Percentiles rank a stretch among this genome's conserved stretches.
phyloP scores from a whole-genome alignment of 345 rosid species.

The Eucalyptus tenuipes region DNA sequence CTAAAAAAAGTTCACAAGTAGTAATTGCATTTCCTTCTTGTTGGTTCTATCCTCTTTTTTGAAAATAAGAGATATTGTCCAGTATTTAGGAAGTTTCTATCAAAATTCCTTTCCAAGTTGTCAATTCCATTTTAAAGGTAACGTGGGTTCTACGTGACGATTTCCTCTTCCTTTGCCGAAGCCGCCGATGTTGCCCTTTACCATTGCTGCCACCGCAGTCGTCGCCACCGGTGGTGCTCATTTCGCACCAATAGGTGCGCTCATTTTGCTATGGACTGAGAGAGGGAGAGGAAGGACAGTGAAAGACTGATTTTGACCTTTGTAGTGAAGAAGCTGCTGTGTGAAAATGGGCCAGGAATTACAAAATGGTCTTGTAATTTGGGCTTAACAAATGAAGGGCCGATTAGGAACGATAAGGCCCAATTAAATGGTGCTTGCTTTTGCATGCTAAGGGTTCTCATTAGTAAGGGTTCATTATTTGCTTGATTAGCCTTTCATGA shows the following conservation, averaged over 20 bases:
- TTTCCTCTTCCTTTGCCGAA: conserved; percentile 41
- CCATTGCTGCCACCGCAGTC: conserved; percentile 33
- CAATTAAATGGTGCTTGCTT: neutral
- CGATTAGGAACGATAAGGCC: neutral
- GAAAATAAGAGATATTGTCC: no score
- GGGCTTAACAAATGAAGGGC: neutral
- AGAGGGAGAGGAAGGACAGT: neutral
- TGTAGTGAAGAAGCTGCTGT: neutral
- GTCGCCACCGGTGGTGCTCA: neutral
- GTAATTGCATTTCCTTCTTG: no score
- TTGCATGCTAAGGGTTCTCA: neutral
- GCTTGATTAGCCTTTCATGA: no score
- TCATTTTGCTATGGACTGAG: neutral
- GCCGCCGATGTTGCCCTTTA: conserved; percentile 36
- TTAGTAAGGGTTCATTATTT: no score
- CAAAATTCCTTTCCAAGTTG: no score
- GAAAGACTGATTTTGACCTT: neutral
- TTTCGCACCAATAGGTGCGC: no score
- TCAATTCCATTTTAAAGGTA: no score
- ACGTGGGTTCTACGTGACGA: conserved; percentile 40
- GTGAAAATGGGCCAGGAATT: neutral
- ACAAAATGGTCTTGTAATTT: neutral
- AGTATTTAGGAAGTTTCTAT: no score
- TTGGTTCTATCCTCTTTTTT: no score
- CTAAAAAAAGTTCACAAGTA: no score